Base-by-base conservation (phyloP, 1,139 yeast genomes). In the Suzukiozyma palmioleophila region DNA sequence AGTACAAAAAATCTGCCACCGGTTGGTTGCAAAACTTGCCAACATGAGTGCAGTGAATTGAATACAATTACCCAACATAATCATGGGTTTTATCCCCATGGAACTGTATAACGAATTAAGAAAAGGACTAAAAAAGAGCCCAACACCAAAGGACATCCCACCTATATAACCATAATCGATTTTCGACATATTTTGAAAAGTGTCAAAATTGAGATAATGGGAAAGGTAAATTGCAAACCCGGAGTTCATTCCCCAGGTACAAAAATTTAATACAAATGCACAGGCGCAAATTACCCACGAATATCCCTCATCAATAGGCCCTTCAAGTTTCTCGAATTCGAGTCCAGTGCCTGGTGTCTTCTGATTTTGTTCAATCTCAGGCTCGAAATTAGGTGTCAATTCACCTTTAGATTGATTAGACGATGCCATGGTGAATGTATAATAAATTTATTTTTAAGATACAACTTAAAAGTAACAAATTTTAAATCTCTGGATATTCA, bases 201-300 rank as follows among this genome's bases (percentile, higher is more conserved):
- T 40, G 32, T 56, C 55, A 1, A 65, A 50, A 24, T 62, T 51
- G 2, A 52, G 41, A 44, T 71, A 71, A 43, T 66, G 54, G 7
- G 70, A 60, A 36, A 69, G 67, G 45, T 66, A 72, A 21, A 71
- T 58, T 26, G 73, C 72, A 47, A 58, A 71, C 6, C 72, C 68
- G 26, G 72, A 62, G 37, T 69, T 66, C 63, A 66, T 66, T 1
- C 77, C 77, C 64, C 71, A 71, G 0, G 75, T 59, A 40, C 60
- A 50, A 25, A 67, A 61, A 56, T 62, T 62, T 26, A 64, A 47
- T 3, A 62, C 37, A 43, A 66, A 62, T 10, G 59, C 57, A 2
- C 65, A 62, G n/a, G 65, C 47, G 10, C 66, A 62, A 16, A 65
- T 52, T 3, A 64, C 49, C 62, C 73, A 64, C 3, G 72, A 73